These are phyloP conservation scores for Trichosanthes cucumerina DNA, from an alignment of 306 rosid species.

Conservation along the genomic window DNA sequence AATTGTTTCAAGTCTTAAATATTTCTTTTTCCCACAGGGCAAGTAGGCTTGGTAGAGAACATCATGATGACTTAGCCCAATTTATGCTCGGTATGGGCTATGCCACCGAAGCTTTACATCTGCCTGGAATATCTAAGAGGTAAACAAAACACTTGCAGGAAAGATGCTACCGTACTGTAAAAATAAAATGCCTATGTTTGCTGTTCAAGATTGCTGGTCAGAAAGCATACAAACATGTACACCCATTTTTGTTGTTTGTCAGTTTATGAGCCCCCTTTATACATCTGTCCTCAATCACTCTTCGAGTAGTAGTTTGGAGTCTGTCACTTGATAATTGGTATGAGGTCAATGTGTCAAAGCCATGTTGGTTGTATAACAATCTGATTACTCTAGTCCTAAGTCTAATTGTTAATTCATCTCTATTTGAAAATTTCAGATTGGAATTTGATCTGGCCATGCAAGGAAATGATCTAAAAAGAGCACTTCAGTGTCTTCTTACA, in stretches of 20 bases:
- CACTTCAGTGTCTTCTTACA: constrained; percentile 95
- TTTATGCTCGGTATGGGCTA: constrained; percentile 99
- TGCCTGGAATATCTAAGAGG: constrained; percentile 98
- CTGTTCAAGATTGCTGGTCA: neutral
- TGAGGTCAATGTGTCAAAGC: neutral
- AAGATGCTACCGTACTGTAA: neutral
- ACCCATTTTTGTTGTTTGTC: neutral
- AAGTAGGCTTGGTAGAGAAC: constrained; percentile 96
- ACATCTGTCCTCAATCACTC: neutral
- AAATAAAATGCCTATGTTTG: neutral
- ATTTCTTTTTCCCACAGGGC: constrained; percentile 60
- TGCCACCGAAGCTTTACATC: constrained; percentile 94
- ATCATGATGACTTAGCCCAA: constrained; percentile 95
- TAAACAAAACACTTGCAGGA: constrained; percentile 11
- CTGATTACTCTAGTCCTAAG: neutral
- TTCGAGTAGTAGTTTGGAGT: neutral
- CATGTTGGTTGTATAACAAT: neutral
- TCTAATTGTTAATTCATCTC: constrained; percentile 2
- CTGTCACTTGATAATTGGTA: neutral
- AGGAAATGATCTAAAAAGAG: constrained; percentile 93
- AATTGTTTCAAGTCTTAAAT: constrained; percentile 13
- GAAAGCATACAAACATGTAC: neutral
- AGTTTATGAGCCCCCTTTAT: neutral
- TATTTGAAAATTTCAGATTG: constrained; percentile 28
- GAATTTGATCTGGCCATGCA: constrained; percentile 98